Evolutionary conservation across 176 grass and related monocot species (phyloP).

Genomic region (Aegilops sharonensis): DNA sequence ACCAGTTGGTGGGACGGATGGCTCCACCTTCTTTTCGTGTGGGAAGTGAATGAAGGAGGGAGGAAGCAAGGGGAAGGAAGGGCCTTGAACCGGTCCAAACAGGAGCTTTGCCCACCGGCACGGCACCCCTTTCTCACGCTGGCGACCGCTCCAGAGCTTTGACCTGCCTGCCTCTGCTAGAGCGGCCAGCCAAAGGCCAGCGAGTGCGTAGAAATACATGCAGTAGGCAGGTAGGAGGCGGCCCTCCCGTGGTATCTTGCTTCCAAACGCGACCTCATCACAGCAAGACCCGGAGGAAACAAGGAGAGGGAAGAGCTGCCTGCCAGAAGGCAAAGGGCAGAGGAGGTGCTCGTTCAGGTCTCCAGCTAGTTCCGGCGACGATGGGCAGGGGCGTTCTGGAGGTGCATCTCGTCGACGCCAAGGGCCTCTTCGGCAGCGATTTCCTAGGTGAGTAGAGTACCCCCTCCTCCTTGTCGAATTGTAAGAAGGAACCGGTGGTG

Average conservation of each 20-base stretch:
- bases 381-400: slow-evolving; percentile 71
- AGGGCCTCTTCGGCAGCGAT: slow-evolving; percentile 60
- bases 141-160: neutral
- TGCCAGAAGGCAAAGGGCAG: neutral
- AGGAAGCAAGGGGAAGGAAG: neutral
- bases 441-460: slow-evolving; percentile 48
- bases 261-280: neutral
- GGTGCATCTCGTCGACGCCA: slow-evolving; percentile 71
- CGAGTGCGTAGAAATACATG: neutral
- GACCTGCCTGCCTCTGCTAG: neutral
- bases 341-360: neutral
- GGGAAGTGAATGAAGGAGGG: neutral
- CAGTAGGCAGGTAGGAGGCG: neutral
- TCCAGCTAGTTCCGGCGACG: neutral
- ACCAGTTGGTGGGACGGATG: neutral
- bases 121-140: neutral
- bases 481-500: neutral
- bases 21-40: neutral
- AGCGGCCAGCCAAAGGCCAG: neutral
- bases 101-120: neutral
- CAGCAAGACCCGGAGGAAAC: neutral
- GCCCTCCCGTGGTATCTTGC: neutral
- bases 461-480: neutral
- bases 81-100: neutral
- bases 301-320: neutral